Base-by-base conservation (phyloP, 2,329 filamentous ascomycete species). In the Aureobasidium sp. region DNA sequence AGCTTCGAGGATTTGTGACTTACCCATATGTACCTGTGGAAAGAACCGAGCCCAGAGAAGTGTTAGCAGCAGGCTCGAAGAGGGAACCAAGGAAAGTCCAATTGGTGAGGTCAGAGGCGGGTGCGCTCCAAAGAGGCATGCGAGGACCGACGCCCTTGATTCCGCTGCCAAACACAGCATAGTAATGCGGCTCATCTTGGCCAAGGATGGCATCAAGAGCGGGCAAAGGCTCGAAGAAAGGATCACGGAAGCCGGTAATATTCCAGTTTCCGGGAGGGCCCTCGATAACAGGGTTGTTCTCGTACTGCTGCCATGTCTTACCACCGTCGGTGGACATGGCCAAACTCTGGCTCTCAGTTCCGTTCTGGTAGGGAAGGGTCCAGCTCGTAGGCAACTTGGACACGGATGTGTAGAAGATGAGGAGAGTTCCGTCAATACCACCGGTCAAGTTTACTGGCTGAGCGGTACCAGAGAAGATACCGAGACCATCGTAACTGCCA, bases 391-490 rank as follows among this genome's bases (percentile, higher is more conserved):
- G 74, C 2, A 75, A 64, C 6, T 70, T 60, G 6, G 67, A 68
- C 3, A 75, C 72, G 2, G 71, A 72, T 2, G 74, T 77, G 62
- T 77, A 77, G 55, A 76, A 71, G 12, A 68, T 60, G 11, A 73
- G 65, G 2, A 76, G 66, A 5, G 72, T 72, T 34, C 72, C 73
- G 56, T 76, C 68, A 34, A 68, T 60, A 54, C 75, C 69, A 27
- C 74, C 75, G 3, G 70, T 58, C 0, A 75, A 62, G 11, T 76
- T 77, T 6, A 75, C 72, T 1, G 77, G 72, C 56, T 74, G 70
- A 3, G 70, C 69, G 32, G 74, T 76, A 3, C 77, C 77, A 4
- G 72, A 76, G 61, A 79, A 79, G 27, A 79, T 73, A 1, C 77
- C 76, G 11, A 78, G 66, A 1, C 72, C 68, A 54, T 79, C 74